Base-by-base conservation (phyloP, 2,329 filamentous ascomycete genomes). In the Talaromyces verruculosus region DNA sequence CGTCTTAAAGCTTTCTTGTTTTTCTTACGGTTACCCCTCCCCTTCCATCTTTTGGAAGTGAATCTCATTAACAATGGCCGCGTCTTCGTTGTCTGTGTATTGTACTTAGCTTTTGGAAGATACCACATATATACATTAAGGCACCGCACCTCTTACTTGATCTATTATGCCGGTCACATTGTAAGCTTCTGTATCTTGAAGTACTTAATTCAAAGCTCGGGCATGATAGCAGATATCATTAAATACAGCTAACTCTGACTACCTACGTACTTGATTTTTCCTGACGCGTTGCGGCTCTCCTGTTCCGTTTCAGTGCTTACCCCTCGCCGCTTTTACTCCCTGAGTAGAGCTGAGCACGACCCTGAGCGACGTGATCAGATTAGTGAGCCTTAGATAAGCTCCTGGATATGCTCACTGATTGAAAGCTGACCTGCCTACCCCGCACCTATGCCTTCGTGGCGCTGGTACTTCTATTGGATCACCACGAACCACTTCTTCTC, bases 41-140 rank as follows among this genome's bases (percentile, higher is more conserved):
- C 3, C 25, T 63, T 39, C 22, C 39, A 3, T 41, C 30, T 17
- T 1, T 37, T 63, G 49, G 19, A 39, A 57, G 5, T 13, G 11
- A 30, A 17, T 41, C 17, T 33, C 41, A 28, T 57, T 47, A 57
- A n/a, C 59, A n/a, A 65, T 43, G 19, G 49, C 64, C 41, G 58
- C 25, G 55, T 61, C 37, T 57, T 25, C 15, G 37, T 35, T 47
- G 13, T 22, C 22, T 30, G 3, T 49, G 49, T 49, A 65, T 55
- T 61, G 60, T 62, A 61, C 11, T 61, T 62, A 59, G 30, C 22
- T 57, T 33, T 59, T 61, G 59, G 51, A 63, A 65, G 64, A 65
- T 65, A 65, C 64, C 64, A 65, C 49, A 59, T 63, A 65, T 55
- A 62, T 59, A 61, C 47, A 62, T 55, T 63, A 55, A 30, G 35